Conservation (phyloP, 345 rosid genomes). For the Microcos paniculata region DNA sequence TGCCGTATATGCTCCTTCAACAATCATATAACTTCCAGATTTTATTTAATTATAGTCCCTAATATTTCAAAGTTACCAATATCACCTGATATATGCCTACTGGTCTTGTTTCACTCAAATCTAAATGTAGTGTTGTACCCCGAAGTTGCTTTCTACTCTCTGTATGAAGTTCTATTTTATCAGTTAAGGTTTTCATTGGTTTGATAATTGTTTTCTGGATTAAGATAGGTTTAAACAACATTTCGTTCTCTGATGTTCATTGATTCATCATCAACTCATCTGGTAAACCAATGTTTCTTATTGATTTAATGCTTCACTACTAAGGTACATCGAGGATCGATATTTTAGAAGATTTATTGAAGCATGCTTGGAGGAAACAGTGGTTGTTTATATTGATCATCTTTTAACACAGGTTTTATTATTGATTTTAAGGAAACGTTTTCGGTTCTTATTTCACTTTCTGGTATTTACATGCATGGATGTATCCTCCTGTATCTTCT, state of each 20-base stretch:
- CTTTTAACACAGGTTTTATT: no score
- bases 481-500: conserved; percentile 6
- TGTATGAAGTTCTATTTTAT: background rate
- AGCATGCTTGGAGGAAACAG: conserved; percentile 93
- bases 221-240: background rate
- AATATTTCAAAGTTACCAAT: background rate
- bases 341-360: conserved; percentile 94
- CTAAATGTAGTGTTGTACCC: background rate
- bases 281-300: conserved; percentile 12
- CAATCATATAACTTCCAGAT: background rate
- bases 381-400: conserved; percentile 76
- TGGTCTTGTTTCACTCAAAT: background rate
- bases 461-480: no score
- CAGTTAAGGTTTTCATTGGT: background rate
- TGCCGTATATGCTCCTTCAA: background rate
- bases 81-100: background rate
- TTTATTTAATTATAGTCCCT: background rate
- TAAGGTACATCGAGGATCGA: conserved; percentile 94
- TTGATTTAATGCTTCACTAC: conserved; percentile 22
- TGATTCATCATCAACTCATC: background rate
- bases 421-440: no score
- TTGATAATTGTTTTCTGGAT: background rate
- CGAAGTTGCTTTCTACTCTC: background rate
- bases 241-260: background rate
- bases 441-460: no score